phyloP scores from a whole-genome alignment of 139 green algal species.

The Eudorina sp. region DNA sequence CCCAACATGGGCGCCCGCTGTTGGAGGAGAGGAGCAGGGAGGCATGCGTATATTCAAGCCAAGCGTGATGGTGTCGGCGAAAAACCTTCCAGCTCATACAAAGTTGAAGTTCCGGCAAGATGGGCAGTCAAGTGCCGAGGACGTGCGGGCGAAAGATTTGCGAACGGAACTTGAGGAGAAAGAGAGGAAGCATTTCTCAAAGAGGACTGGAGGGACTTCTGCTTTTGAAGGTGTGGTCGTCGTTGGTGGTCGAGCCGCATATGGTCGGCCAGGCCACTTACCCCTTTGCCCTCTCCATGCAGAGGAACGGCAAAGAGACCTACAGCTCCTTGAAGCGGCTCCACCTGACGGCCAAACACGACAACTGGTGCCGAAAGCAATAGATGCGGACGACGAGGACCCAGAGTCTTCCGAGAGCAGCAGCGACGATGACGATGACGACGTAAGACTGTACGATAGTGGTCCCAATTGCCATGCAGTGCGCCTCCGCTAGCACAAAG shows the following conservation, averaged over 20 bases:
- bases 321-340: conserved; percentile 81
- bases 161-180: conserved; percentile 83
- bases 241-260: no score
- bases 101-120: conserved; percentile 90
- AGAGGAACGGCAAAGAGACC: conserved; percentile 86
- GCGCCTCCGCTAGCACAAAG: no score
- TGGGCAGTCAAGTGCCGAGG: conserved; percentile 69
- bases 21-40: conserved; percentile 90
- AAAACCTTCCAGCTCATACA: conserved; percentile 79
- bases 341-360: conserved; percentile 32
- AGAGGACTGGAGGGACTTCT: conserved; percentile 58
- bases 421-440: conserved; percentile 81
- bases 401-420: conserved; percentile 54
- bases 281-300: conserved; percentile 13
- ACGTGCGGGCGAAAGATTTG: conserved; percentile 73
- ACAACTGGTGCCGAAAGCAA: conserved; percentile 81
- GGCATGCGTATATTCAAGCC: conserved; percentile 84
- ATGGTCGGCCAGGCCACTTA: no score
- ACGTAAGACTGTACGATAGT: no score
- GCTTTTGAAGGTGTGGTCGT: conserved; percentile 85
- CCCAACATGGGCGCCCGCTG: conserved; percentile 89
- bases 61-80: conserved; percentile 72
- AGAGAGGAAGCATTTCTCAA: conserved; percentile 82
- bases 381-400: conserved; percentile 86
- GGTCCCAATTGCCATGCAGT: no score